Percentiles rank a stretch among this genome's conserved stretches.
Conservation (phyloP, 2,329 filamentous ascomycete genomes). For the Colletotrichum chlorophyti region DNA sequence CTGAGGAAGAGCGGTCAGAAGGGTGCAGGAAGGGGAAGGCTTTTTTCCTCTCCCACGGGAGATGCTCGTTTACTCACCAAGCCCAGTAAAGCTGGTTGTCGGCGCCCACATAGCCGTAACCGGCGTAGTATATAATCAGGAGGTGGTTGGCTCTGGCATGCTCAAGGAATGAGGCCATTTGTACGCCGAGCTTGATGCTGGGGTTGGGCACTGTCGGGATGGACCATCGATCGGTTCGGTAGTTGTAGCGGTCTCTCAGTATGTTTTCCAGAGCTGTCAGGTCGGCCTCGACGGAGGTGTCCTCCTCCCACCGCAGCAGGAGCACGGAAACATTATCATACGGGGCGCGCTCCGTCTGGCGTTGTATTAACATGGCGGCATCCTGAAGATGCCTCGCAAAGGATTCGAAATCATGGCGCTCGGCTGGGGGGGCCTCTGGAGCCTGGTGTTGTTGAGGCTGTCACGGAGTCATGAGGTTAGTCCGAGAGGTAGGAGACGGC, state of each 20-base stretch:
- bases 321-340: constrained; percentile 67
- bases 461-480: constrained; percentile 23
- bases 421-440: constrained; percentile 49
- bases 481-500: constrained; percentile 1
- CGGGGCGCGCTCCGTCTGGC: constrained; percentile 64
- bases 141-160: constrained; percentile 64
- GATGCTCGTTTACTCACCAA: constrained; percentile 58
- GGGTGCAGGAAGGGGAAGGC: neutral
- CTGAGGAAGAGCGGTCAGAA: constrained; percentile 51
- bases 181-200: constrained; percentile 66
- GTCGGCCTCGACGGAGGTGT: constrained; percentile 59
- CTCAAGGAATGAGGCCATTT: constrained; percentile 66
- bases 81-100: constrained; percentile 72
- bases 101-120: constrained; percentile 63
- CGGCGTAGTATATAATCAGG: constrained; percentile 70
- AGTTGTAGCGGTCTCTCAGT: constrained; percentile 66
- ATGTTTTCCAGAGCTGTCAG: constrained; percentile 62
- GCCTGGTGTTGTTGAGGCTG: constrained; percentile 43
- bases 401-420: constrained; percentile 69
- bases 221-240: constrained; percentile 64
- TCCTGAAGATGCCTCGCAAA: constrained; percentile 73
- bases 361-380: constrained; percentile 71
- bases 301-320: constrained; percentile 68
- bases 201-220: constrained; percentile 67
- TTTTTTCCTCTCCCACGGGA: neutral